These are phyloP conservation scores for Lipomyces spencermartinsiae DNA, from an alignment of 805 yeast species.

Conservation along the genomic window DNA sequence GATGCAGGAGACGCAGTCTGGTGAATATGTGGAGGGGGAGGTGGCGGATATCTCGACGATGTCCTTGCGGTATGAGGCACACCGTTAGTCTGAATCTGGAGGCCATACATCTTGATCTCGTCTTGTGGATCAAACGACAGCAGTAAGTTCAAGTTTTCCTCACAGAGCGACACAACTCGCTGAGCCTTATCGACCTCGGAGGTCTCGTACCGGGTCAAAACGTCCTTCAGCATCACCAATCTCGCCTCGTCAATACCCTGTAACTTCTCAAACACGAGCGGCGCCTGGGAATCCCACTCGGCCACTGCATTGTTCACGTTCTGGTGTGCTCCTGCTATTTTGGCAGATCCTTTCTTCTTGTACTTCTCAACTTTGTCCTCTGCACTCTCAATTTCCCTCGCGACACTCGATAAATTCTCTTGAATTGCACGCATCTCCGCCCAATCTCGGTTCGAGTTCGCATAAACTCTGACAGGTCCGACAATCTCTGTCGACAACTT, in stretches of 20 bases:
- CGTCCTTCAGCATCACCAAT: slow-evolving; percentile 65
- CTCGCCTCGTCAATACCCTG: slow-evolving; percentile 73
- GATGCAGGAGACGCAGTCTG: slow-evolving; percentile 6
- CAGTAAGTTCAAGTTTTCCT: slow-evolving; percentile 67
- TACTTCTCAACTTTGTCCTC: slow-evolving; percentile 52
- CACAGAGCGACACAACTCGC: slow-evolving; percentile 57
- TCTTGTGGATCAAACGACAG: slow-evolving; percentile 66
- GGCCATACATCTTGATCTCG: slow-evolving; percentile 64
- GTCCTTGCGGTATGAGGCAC: slow-evolving; percentile 14
- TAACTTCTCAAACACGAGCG: slow-evolving; percentile 74
- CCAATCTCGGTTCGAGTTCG: slow-evolving; percentile 62
- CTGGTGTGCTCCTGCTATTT: slow-evolving; percentile 52
- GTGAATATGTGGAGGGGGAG: background rate
- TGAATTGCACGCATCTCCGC: slow-evolving; percentile 58
- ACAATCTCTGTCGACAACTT: slow-evolving; percentile 50
- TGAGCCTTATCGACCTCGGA: slow-evolving; percentile 61
- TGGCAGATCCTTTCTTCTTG: slow-evolving; percentile 39
- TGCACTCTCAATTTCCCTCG: slow-evolving; percentile 51
- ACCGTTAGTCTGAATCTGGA: slow-evolving; percentile 35
- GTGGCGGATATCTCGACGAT: background rate
- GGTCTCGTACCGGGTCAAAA: slow-evolving; percentile 69
- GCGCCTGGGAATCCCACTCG: slow-evolving; percentile 77
- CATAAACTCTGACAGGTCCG: slow-evolving; percentile 51
- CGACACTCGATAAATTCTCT: slow-evolving; percentile 53
- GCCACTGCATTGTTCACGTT: slow-evolving; percentile 51